phyloP scores from a whole-genome alignment of 2,329 filamentous ascomycete species.

The Alternaria atra region DNA sequence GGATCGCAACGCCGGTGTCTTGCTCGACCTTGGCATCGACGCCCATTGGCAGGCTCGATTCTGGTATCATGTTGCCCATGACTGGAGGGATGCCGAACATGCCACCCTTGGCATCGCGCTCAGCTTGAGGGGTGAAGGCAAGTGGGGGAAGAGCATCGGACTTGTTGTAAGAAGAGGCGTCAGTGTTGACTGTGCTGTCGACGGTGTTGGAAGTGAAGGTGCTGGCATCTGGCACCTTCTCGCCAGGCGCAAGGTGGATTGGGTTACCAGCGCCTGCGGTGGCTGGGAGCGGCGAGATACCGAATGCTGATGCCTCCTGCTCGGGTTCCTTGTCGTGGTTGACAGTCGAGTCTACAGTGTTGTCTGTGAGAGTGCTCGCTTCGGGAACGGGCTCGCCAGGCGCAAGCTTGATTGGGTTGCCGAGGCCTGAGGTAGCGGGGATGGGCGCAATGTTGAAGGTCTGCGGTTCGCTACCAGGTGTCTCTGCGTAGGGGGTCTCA shows the following conservation, averaged over 20 bases:
- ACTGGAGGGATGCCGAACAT: conserved; percentile 60
- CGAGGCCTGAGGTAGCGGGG: conserved; percentile 64
- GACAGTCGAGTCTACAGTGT: conserved; percentile 72
- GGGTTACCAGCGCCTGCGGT: conserved; percentile 75
- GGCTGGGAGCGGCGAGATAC: conserved; percentile 67
- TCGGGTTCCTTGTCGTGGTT: conserved; percentile 45
- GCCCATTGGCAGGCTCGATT: conserved; percentile 80
- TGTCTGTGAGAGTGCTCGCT: conserved; percentile 67
- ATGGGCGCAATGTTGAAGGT: conserved; percentile 66
- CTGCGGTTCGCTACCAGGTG: conserved; percentile 53
- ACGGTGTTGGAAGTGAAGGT: conserved; percentile 75
- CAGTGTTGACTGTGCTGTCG: conserved; percentile 64
- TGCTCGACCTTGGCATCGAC: conserved; percentile 52
- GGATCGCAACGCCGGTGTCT: conserved; percentile 53
- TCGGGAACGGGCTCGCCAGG: conserved; percentile 85
- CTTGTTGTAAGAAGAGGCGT: conserved; percentile 87
- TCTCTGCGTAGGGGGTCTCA: conserved; percentile 73
- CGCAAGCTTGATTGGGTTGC: conserved; percentile 81
- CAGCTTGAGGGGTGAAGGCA: conserved; percentile 54
- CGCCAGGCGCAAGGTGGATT: conserved; percentile 78
- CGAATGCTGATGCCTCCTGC: conserved; percentile 56
- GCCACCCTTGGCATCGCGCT: conserved; percentile 54
- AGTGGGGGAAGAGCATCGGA: conserved; percentile 67
- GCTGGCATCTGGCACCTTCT: conserved; percentile 76
- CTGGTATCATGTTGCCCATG: conserved; percentile 75